These are phyloP conservation scores for Baorangia bicolor DNA, from an alignment of 768 basidiomycete genomes.

Conservation along the genomic window DNA sequence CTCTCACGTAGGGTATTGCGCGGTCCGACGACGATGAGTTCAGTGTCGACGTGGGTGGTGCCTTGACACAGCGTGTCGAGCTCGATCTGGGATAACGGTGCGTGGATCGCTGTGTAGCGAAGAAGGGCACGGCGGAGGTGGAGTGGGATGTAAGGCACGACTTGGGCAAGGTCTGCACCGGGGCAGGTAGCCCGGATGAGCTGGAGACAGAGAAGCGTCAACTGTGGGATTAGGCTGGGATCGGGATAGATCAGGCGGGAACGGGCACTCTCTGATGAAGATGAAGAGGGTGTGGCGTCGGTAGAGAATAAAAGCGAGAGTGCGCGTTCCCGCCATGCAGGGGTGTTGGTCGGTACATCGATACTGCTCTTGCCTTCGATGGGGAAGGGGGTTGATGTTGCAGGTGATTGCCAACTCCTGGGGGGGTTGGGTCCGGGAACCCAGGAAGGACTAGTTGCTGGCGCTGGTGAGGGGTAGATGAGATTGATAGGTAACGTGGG, in stretches of 20 bases:
- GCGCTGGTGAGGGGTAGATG: slow-evolving; percentile 28
- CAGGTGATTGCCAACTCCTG: slow-evolving; percentile 52
- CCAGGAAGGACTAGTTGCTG: slow-evolving; percentile 15
- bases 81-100: slow-evolving; percentile 50
- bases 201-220: slow-evolving; percentile 59
- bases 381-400: slow-evolving; percentile 7
- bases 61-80: slow-evolving; percentile 51
- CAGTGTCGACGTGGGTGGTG: slow-evolving; percentile 57
- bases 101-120: slow-evolving; percentile 55
- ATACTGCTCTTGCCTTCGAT: slow-evolving; percentile 11
- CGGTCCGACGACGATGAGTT: slow-evolving; percentile 64
- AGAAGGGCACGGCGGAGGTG: slow-evolving; percentile 62
- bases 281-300: background rate
- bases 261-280: background rate
- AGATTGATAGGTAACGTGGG: slow-evolving; percentile 48
- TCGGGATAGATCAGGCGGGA: slow-evolving; percentile 16
- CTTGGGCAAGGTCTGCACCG: slow-evolving; percentile 43
- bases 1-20: slow-evolving; percentile 43
- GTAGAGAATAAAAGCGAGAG: slow-evolving; percentile 50
- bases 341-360: slow-evolving; percentile 24
- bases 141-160: slow-evolving; percentile 51
- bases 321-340: slow-evolving; percentile 52
- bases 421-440: slow-evolving; percentile 53
- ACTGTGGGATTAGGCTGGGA: slow-evolving; percentile 40
- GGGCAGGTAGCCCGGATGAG: slow-evolving; percentile 42